Evolutionary conservation across 2,329 filamentous ascomycete genomes (phyloP).

Genomic region (Aspergillus quadrilineatus): DNA sequence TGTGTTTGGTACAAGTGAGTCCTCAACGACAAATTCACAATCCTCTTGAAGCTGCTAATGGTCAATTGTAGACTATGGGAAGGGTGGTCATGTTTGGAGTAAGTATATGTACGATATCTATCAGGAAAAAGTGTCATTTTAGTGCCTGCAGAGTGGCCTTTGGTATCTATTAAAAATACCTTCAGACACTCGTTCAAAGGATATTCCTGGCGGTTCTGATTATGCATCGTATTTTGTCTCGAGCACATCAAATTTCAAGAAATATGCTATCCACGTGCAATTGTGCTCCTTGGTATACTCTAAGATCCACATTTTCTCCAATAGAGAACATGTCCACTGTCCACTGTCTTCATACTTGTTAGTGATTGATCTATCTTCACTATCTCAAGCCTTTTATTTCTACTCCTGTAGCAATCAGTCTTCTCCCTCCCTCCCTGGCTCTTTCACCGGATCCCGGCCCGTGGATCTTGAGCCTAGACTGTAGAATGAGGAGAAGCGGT

Average conservation of each 20-base stretch:
- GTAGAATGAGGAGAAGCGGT: neutral
- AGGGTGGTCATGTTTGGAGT: neutral
- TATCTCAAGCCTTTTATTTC: too few species aligned
- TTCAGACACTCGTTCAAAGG: too few species aligned
- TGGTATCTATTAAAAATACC: neutral
- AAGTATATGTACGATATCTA: neutral
- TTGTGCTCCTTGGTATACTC: too few species aligned
- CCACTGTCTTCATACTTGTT: too few species aligned
- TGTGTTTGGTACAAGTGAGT: constrained; percentile 60
- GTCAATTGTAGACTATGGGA: neutral
- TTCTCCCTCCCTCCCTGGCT: neutral
- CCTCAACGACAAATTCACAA: neutral
- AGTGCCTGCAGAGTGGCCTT: neutral
- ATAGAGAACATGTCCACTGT: too few species aligned
- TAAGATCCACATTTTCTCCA: too few species aligned
- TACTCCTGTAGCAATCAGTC: neutral
- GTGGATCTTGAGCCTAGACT: neutral
- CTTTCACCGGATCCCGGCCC: neutral
- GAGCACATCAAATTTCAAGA: too few species aligned
- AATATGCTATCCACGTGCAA: too few species aligned
- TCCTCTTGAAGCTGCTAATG: neutral
- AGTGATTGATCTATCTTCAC: too few species aligned
- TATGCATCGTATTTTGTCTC: too few species aligned
- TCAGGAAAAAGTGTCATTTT: neutral
- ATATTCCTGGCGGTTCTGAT: too few species aligned